Percentiles rank a stretch among this genome's conserved stretches.
Conservation (phyloP, 176 grass and related monocot genomes). For the Aechmea fasciata region DNA sequence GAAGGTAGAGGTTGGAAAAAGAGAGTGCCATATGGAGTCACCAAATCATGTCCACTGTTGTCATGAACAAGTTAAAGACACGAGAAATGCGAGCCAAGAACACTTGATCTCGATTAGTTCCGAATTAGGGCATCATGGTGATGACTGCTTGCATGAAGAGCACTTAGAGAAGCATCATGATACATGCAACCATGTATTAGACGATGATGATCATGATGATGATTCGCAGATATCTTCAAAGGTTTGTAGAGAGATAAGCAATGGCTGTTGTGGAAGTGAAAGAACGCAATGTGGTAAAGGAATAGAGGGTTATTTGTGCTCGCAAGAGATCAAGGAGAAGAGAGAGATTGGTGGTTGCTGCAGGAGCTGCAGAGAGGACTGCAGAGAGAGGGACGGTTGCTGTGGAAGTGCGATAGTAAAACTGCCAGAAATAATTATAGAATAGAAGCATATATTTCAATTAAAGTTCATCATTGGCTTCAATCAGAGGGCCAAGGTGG, state of each 20-base stretch:
- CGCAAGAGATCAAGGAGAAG: conserved; percentile 14
- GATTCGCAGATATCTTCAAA: conserved; percentile 1
- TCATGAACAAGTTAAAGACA: conserved; percentile 20
- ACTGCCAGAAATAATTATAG: conserved; percentile 64
- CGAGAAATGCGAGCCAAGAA: conserved; percentile 20
- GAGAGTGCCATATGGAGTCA: conserved; percentile 22
- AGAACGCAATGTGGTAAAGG: conserved; percentile 15
- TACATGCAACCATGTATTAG: conserved; percentile 5
- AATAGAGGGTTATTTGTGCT: conserved; percentile 34
- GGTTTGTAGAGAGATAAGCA: not conserved
- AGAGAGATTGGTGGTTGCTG: conserved; percentile 36
- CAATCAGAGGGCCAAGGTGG: conserved; percentile 1
- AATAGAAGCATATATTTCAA: conserved; percentile 25
- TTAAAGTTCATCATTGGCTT: not conserved
- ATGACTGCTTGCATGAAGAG: not conserved
- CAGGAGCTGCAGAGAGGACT: conserved; percentile 45
- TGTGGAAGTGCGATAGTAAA: conserved; percentile 48
- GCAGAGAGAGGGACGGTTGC: conserved; percentile 36
- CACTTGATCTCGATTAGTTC: conserved; percentile 19
- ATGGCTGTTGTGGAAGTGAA: conserved; percentile 12
- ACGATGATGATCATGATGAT: conserved; percentile 12
- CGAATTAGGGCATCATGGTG: conserved; percentile 12
- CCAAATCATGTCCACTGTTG: conserved; percentile 28
- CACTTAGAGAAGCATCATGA: conserved; percentile 7
- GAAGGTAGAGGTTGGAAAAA: conserved; percentile 20